Percentiles rank a stretch among this genome's conserved stretches.
phyloP scores from a whole-genome alignment of 495 filamentous ascomycete species.

The Talaromyces ruber region DNA sequence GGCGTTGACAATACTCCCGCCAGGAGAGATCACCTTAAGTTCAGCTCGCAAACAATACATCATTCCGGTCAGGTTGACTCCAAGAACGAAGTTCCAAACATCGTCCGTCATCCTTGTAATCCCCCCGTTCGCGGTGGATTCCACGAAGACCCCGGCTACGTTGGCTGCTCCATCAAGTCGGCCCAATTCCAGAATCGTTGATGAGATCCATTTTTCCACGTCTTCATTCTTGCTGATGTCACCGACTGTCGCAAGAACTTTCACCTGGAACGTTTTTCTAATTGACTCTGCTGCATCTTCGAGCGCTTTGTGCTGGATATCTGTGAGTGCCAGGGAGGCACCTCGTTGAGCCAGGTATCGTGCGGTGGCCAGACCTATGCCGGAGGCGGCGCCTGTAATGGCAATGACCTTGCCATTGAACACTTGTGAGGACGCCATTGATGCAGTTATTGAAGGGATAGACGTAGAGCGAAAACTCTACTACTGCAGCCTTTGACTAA shows the following conservation, averaged over 20 bases:
- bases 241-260: constrained; percentile 20
- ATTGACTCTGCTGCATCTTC: constrained; percentile 10
- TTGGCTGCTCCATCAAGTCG: constrained; percentile 50
- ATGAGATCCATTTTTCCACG: constrained; percentile 40
- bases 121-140: constrained; percentile 18
- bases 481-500: too few relatives aligned
- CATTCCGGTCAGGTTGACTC: constrained; percentile 47
- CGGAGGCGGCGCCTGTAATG: constrained; percentile 45
- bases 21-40: constrained; percentile 33
- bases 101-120: constrained; percentile 34
- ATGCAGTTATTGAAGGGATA: too few relatives aligned
- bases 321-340: constrained; percentile 43
- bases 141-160: constrained; percentile 43
- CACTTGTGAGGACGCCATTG: too few relatives aligned
- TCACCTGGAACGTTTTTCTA: constrained; percentile 7
- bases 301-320: constrained; percentile 35
- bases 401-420: constrained; percentile 28
- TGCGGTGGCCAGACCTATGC: constrained; percentile 50
- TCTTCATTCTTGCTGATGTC: too few relatives aligned
- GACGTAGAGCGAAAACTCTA: too few relatives aligned
- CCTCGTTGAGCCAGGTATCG: constrained; percentile 38
- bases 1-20: constrained; percentile 53
- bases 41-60: constrained; percentile 51
- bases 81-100: constrained; percentile 45
- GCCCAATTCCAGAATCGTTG: constrained; percentile 34